phyloP scores from a whole-genome alignment of 1,139 yeast species.

The Casaregolazyma lundiana region DNA sequence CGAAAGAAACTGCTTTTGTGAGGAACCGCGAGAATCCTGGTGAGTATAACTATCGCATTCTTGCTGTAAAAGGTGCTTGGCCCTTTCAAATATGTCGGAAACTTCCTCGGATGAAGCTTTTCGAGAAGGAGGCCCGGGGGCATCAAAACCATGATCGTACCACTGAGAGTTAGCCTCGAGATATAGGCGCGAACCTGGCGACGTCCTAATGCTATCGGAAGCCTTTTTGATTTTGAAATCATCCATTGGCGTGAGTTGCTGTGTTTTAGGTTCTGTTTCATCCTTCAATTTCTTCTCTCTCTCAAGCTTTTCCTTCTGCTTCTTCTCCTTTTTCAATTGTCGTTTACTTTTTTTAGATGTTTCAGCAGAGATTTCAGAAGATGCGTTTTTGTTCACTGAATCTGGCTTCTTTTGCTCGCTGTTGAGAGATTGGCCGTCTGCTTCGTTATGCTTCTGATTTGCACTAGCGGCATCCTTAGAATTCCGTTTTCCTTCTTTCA shows the following conservation, averaged over 20 bases:
- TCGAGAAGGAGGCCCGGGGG: constrained; percentile 34
- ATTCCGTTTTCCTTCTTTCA: not conserved
- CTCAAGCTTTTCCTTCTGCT: constrained; percentile 25
- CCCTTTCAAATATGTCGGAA: constrained; percentile 60
- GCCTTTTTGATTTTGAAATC: constrained; percentile 7
- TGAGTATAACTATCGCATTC: constrained; percentile 72
- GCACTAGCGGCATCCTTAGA: not conserved
- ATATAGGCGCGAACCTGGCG: constrained; percentile 38
- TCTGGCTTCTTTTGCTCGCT: no score
- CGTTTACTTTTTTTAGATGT: constrained; percentile 24
- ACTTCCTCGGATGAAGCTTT: constrained; percentile 47
- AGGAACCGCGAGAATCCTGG: constrained; percentile 74
- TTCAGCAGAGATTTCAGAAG: not conserved
- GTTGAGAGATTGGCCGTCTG: no score
- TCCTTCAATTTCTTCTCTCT: constrained; percentile 15
- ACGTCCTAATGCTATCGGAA: constrained; percentile 10
- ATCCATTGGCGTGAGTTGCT: constrained; percentile 24
- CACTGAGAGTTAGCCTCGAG: constrained; percentile 70
- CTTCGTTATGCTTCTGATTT: no score
- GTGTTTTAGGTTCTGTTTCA: constrained; percentile 23
- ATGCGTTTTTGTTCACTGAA: not conserved
- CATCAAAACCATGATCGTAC: constrained; percentile 54
- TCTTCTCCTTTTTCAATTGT: constrained; percentile 25
- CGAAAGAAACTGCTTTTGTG: constrained; percentile 84
- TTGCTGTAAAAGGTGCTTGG: constrained; percentile 56